Evolutionary conservation across 768 basidiomycete genomes (phyloP).

Genomic region (Agrocybe praecox): DNA sequence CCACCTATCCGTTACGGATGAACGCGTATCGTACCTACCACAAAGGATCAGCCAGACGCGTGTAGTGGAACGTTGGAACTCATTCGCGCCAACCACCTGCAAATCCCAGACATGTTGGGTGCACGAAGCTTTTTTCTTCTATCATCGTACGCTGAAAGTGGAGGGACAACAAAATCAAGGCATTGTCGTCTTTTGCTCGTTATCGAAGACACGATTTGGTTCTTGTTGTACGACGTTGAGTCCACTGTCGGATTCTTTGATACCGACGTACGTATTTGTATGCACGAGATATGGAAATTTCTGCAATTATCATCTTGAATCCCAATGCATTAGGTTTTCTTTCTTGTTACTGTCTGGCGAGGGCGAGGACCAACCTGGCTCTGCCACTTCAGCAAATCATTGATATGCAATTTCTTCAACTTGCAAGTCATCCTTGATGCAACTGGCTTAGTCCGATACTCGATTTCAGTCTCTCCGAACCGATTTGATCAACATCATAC

Average conservation of each 20-base stretch:
- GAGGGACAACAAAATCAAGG: not conserved
- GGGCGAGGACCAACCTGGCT: no score
- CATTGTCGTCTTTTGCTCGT: not conserved
- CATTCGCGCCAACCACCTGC: not conserved
- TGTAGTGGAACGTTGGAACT: not conserved
- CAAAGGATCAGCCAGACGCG: not conserved
- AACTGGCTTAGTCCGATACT: no score
- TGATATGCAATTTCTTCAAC: no score
- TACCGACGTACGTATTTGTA: not conserved
- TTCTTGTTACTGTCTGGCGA: not conserved
- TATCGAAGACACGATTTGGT: not conserved
- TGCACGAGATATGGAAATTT: not conserved
- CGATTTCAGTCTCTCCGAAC: no score
- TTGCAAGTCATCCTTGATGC: no score
- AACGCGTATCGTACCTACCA: not conserved
- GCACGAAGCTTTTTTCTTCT: not conserved
- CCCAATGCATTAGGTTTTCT: not conserved
- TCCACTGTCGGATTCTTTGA: not conserved
- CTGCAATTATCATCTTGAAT: not conserved
- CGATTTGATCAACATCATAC: no score
- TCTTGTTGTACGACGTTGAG: not conserved
- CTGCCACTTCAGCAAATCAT: no score
- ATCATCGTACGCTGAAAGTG: not conserved
- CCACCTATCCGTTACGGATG: slow-evolving; percentile 75
- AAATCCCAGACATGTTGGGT: not conserved